Conservation (phyloP, 148 eudicot genomes). For the Tetragonia tetragonoides region DNA sequence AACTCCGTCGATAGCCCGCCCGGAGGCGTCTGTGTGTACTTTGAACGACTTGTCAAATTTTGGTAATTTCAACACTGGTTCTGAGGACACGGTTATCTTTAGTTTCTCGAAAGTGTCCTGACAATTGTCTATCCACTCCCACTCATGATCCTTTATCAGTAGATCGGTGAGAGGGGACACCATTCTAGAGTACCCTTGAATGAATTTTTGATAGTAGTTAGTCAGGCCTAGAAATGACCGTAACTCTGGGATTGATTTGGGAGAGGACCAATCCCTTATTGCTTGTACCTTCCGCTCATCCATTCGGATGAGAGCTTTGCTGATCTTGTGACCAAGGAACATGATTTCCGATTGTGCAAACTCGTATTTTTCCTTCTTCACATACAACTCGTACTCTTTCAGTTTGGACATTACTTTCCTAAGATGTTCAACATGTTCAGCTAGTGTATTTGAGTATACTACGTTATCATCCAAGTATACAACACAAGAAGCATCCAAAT, state of each 20-base stretch:
- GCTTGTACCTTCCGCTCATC: not conserved
- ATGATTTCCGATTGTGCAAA: not conserved
- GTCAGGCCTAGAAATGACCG: not conserved
- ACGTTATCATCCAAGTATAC: not conserved
- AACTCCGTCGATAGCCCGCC: not conserved
- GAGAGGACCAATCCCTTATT: not conserved
- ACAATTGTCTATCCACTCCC: not conserved
- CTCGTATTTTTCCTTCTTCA: not conserved
- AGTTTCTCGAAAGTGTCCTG: not conserved
- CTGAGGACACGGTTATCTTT: not conserved
- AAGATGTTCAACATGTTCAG: too few species aligned
- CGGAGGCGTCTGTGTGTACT: not conserved
- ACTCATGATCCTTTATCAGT: not conserved
- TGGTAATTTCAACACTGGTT: not conserved
- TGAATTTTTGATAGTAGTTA: conserved; percentile 3
- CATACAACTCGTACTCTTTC: not conserved
- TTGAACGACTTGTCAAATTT: not conserved
- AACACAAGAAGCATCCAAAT: not conserved
- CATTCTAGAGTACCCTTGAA: not conserved
- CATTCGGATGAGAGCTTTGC: not conserved
- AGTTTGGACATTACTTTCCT: not conserved
- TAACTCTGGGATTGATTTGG: not conserved
- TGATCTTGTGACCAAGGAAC: not conserved
- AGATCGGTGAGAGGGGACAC: not conserved
- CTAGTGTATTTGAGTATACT: not conserved